Base-by-base conservation (phyloP, 208 protist genomes). In the Angomonas deanei region DNA sequence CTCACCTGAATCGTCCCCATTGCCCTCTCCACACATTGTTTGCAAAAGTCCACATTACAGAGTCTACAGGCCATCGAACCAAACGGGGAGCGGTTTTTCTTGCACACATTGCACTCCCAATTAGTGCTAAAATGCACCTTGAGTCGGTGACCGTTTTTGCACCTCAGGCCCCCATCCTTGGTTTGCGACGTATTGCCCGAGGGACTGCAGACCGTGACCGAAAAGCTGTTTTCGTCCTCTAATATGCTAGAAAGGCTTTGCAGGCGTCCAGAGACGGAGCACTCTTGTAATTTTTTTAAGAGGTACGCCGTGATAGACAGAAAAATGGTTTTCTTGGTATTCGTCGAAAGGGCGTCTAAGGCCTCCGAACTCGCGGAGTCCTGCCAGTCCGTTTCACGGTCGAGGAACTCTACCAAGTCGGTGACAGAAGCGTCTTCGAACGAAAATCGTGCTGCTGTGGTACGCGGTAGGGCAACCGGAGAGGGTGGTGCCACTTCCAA, bases 41-140 rank as follows among this genome's bases (percentile, higher is more conserved):
- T 63, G 56, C 90, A 96, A 8, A 93, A 23, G 33, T 96, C 90
- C 60, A 92, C 93, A 77, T 96, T 67, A 53, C 90, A 96, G 27
- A 54, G 39, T 0, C 86, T 78, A 52, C 90, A 96, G 0, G 86
- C 80, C 61, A 84, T 74, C 34, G 82, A 78, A 11, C 66, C 81
- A 58, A 80, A 77, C 24, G 64, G 70, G 15, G 61, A 84, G 11
- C 46, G 33, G n/a, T n/a, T n/a, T n/a, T 58, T 34, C 0, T 28
- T 38, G 61, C 90, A 96, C 21, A 26, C 32, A 64, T 96, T 60
- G 70, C 90, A 96, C 11, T 32, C 15, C 86, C 90, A 96, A 56
- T 86, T 90, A 11, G 70, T 70, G 64, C 86, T 84, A 64, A 83
- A 78, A 67, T 91, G 79, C 5, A 91, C 66, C 13, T 58, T 59